Conservation (phyloP, 768 basidiomycete genomes). For the Scleroderma bovista region DNA sequence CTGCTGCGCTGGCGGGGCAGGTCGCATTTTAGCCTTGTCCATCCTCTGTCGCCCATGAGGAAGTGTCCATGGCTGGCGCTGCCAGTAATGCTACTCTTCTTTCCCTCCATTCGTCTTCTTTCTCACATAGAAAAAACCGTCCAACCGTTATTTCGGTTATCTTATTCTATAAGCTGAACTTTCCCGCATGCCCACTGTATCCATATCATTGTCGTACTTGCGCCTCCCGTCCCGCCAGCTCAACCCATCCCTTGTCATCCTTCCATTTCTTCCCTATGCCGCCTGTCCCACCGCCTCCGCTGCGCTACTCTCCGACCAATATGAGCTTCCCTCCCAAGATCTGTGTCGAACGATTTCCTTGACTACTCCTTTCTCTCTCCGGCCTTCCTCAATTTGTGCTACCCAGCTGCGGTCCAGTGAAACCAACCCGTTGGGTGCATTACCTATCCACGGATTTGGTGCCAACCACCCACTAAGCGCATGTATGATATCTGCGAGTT, state of each 20-base stretch:
- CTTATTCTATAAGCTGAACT: not conserved
- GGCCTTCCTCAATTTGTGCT: not conserved
- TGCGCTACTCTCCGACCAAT: not conserved
- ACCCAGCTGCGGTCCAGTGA: not conserved
- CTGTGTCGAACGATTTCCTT: not conserved
- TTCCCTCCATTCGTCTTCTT: no score
- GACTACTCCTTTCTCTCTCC: not conserved
- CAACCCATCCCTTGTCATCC: not conserved
- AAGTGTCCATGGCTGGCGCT: no score
- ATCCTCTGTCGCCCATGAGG: not conserved
- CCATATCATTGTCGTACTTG: not conserved
- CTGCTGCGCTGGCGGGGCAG: not conserved
- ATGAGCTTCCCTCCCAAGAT: not conserved
- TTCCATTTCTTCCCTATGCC: not conserved
- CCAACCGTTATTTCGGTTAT: not conserved
- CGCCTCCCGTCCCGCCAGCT: not conserved
- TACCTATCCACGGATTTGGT: no score
- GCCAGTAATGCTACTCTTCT: no score
- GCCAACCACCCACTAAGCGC: no score
- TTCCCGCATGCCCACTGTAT: not conserved
- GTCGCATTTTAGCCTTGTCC: not conserved
- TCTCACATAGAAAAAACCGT: not conserved
- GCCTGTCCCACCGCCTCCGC: not conserved
- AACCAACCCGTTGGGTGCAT: no score
- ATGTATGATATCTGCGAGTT: no score